Evolutionary conservation across 768 basidiomycete species (phyloP).

Genomic region (Xerocomellus intermedius): DNA sequence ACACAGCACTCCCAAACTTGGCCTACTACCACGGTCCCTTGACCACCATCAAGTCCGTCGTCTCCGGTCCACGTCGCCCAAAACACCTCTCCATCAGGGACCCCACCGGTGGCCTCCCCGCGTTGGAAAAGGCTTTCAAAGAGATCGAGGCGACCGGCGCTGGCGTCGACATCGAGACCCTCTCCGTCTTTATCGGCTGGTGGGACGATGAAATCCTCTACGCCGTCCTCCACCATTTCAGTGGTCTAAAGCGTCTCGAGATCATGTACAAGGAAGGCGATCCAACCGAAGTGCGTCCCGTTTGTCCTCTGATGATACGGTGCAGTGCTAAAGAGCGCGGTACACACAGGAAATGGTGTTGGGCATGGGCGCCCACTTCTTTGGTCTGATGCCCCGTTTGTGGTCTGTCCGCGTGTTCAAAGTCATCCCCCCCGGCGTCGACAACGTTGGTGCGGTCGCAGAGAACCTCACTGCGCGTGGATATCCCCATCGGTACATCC

Average conservation of each 20-base stretch:
- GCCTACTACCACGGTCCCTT: constrained; percentile 24
- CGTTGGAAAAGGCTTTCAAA: constrained; percentile 27
- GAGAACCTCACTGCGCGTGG: constrained; percentile 11
- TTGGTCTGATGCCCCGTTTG: constrained; percentile 35
- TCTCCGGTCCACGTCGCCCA: constrained; percentile 16
- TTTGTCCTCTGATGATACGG: not conserved
- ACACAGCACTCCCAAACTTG: constrained; percentile 20
- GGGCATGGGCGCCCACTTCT: constrained; percentile 44
- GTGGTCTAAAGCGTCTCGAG: constrained; percentile 36
- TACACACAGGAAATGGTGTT: constrained; percentile 36
- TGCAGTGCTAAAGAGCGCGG: not conserved
- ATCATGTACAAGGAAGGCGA: constrained; percentile 38
- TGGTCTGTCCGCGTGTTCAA: constrained; percentile 41
- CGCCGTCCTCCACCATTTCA: constrained; percentile 40
- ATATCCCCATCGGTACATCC: constrained; percentile 11
- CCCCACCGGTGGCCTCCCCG: constrained; percentile 17
- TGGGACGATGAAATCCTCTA: constrained; percentile 50
- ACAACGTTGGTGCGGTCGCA: not conserved
- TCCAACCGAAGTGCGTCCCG: constrained; percentile 40
- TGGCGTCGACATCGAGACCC: constrained; percentile 26
- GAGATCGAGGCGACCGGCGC: constrained; percentile 21
- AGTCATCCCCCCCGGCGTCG: constrained; percentile 16
- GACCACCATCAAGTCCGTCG: constrained; percentile 27
- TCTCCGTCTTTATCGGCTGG: constrained; percentile 36
- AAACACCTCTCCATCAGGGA: constrained; percentile 28